Evolutionary conservation across 139 green algal species (phyloP), one percentile per base, ranked within the genome.

Genomic region (Astrephomene gubernaculifera): DNA sequence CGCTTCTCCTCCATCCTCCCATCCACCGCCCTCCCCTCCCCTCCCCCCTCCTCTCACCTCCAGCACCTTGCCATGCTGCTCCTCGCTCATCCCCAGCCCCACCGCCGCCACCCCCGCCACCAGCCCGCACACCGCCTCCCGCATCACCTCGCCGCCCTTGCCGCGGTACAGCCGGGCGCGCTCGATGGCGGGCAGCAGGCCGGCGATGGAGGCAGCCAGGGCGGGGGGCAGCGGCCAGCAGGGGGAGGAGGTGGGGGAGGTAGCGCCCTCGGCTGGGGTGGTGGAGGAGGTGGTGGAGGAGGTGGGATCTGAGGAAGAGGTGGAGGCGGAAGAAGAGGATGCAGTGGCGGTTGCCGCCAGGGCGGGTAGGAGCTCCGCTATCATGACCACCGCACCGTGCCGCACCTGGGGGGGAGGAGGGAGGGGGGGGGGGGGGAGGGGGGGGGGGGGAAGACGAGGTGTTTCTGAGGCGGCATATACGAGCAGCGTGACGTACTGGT

Each of bases 131-230:
- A 96, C 91, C 4, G 94, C 96, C 31, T 87, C 88, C 9, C 97
- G 92, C 95, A 99, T 98, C 29, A 91, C 67, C 88, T 98, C 96
- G 0, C 97, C 96, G 54, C 97, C 97, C 83, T 98, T 97, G 44
- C 97, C 97, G 2, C 93, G 90, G 83, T 95, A 97, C 85, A 99
- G 87, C 29, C 91, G 86, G 21, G 89, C 90, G 45, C 92, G 92
- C 73, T 97, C 92, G 3, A 99, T 94, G 24, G 68, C 57, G 2
- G 90, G 91, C 21, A 94, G 70, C 57, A 95, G 72, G 0, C 49
- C 79, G 4, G 87, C 87, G 24, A 94, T 70, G 69, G 82, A 29
- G 22, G 36, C 60, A n/a, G 21, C 4, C 3, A 44, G 63, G 44
- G 54, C 64, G 19, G 64, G 22, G 22, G 24, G 39, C 63, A 85